Evolutionary conservation across 768 basidiomycete genomes (phyloP), one percentile per base, ranked within the genome.

Genomic region (Termitomyces sp.): DNA sequence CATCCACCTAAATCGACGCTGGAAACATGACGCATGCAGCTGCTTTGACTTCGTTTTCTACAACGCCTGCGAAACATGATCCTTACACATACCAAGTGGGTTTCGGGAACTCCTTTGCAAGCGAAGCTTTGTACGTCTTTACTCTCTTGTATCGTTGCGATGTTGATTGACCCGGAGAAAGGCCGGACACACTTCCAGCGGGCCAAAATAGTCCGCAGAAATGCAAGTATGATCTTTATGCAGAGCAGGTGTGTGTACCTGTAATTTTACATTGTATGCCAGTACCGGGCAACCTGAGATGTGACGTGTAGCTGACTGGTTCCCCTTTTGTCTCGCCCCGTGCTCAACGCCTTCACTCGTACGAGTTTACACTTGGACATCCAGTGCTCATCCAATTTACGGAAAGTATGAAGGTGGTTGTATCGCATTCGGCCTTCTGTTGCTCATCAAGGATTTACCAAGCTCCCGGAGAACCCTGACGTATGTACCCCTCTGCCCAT

Each of bases 341-440:
- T 13, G 71, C 69, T 5, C 75, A 84, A 63, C 85, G 82, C 60
- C 69, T 80, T 60, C 76, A 76, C 58, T 69, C 76, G 79, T 85
- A 64, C 35, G 81, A 16, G n/a, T 28, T 42, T 56, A 30, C 49
- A 43, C 8, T 56, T 24, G 28, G 26, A 28, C n/a, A 26, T 47
- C n/a, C 38, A 14, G 18, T 48, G 33, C 20, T 36, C 45, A 44
- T 59, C 40, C 46, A 40, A 44, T 43, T 48, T 6, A 53, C 45
- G 12, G 38, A 48, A 38, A 16, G 46, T 30, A 42, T 43, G 26
- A 28, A 85, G 83, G 12, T 87, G 82, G 81, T 60, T 86, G 10
- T 87, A 87, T 68, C 82, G 85, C 32, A 85, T 87, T 58, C 78
- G 84, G 30, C 85, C 85, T 4, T 85, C 84, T 7, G 85, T 87